Base-by-base conservation (phyloP, 2,329 filamentous ascomycete genomes). In the Setomelanomma holmii region DNA sequence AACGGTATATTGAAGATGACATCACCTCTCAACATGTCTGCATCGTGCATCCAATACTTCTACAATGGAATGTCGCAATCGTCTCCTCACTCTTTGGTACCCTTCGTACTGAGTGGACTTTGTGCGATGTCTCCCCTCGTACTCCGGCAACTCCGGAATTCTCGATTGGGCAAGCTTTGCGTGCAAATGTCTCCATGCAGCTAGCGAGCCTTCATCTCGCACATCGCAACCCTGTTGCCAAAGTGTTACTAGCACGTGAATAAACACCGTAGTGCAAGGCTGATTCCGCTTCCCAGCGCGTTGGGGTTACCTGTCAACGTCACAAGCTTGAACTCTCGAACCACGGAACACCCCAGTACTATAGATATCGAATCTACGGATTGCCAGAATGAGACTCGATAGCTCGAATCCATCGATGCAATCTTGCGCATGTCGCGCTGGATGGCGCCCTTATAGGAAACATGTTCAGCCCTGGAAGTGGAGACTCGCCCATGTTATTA, bases 111-210 rank as follows among this genome's bases (percentile, higher is more conserved):
- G 33, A 43, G 19, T 49, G 51, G 45, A 30, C 34, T 54, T 56
- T 33, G 43, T 42, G 34, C 24, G 54, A 46, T 51, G 10, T 24
- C 24, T 53, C 47, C 53, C 34, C 43, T 45, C 42, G 47, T 34
- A 49, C 38, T 24, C 49, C 47, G 51, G 54, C 51, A 45, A 39
- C 46, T 33, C 44, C 40, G 46, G 46, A 38, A 30, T 47, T 20
- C 61, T 43, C 14, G 5, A 48, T 54, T 46, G 14, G 49, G 59
- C 8, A 61, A 56, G 56, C 54, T 41, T 50, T 56, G 55, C 61
- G 56, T 49, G 30, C 33, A 2, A 30, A 30, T 42, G 30, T 39
- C 42, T 24, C 36, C 16, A 49, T 50, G 30, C 23, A 45, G 49
- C 36, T 56, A 60, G 56, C 24, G 40, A 35, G 30, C 51, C n/a